phyloP scores from a whole-genome alignment of 148 eudicot genomes.

The Cornus controversa region DNA sequence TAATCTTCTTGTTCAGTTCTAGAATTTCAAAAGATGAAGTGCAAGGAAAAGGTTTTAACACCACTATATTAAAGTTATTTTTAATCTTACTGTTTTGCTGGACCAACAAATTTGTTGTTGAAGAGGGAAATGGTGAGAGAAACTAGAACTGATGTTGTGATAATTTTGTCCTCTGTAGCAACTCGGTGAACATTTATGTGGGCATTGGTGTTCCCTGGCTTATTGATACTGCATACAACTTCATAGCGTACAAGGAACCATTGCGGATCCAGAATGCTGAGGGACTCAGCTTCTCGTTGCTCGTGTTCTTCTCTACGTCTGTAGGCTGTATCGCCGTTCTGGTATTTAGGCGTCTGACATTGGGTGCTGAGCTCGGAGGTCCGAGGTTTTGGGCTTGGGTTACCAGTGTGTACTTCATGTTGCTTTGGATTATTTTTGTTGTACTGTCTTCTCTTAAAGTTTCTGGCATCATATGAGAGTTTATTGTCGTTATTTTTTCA shows the following conservation, averaged over 20 bases:
- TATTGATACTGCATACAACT: slow-evolving; percentile 81
- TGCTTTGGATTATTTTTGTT: slow-evolving; percentile 78
- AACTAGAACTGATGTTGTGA: too few relatives aligned
- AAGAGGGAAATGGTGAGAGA: too few relatives aligned
- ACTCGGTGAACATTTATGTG: slow-evolving; percentile 87
- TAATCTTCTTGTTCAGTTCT: not conserved
- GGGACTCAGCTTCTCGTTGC: slow-evolving; percentile 79
- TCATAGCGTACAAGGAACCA: slow-evolving; percentile 50
- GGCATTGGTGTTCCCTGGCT: slow-evolving; percentile 96
- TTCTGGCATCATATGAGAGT: slow-evolving; percentile 49
- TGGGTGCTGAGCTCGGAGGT: slow-evolving; percentile 93
- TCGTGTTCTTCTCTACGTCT: slow-evolving; percentile 79
- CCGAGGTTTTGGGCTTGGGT: slow-evolving; percentile 89
- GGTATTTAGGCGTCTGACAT: slow-evolving; percentile 63
- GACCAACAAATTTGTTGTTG: not conserved
- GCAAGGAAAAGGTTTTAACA: too few relatives aligned
- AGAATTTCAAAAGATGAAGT: too few relatives aligned
- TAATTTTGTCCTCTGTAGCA: slow-evolving; percentile 41
- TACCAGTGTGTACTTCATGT: slow-evolving; percentile 58
- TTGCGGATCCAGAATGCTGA: slow-evolving; percentile 56
- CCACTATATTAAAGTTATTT: too few relatives aligned
- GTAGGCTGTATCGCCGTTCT: slow-evolving; percentile 76
- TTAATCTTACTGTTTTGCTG: not conserved
- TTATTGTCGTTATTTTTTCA: not conserved
- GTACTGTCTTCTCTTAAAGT: slow-evolving; percentile 71